phyloP scores from a whole-genome alignment of 2,329 filamentous ascomycete species.

The Alternaria sp. region DNA sequence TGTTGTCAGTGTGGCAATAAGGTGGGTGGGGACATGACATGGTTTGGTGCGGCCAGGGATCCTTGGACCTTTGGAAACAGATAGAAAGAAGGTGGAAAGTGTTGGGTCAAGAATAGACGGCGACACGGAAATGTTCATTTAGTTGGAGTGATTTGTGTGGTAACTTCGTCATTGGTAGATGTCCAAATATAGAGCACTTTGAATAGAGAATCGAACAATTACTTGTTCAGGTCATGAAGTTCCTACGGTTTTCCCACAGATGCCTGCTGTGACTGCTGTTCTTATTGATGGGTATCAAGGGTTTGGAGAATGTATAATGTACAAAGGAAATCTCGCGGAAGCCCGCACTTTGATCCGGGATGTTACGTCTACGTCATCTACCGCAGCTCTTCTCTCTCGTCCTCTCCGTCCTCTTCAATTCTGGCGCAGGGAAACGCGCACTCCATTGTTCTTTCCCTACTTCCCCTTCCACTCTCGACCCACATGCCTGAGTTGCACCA shows the following conservation, averaged over 20 bases:
- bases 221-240: too few species aligned
- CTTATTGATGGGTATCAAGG: background rate
- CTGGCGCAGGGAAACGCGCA: slow-evolving; percentile 23
- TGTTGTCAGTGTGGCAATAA: slow-evolving; percentile 29
- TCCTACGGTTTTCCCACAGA: background rate
- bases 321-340: background rate
- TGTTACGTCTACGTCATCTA: background rate
- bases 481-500: slow-evolving; percentile 19
- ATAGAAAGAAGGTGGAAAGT: background rate
- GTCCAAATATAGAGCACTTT: background rate
- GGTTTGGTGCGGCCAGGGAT: slow-evolving; percentile 26
- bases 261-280: background rate
- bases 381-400: slow-evolving; percentile 15
- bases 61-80: slow-evolving; percentile 35
- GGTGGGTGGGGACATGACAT: slow-evolving; percentile 16
- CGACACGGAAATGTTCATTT: background rate
- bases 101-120: background rate
- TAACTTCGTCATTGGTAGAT: too few species aligned
- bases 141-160: too few species aligned
- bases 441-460: slow-evolving; percentile 21
- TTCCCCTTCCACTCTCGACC: slow-evolving; percentile 8
- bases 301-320: background rate
- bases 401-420: slow-evolving; percentile 12
- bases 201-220: background rate
- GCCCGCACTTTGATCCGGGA: background rate